phyloP scores from a whole-genome alignment of 148 eudicot genomes.

The Persicaria tinctoria region DNA sequence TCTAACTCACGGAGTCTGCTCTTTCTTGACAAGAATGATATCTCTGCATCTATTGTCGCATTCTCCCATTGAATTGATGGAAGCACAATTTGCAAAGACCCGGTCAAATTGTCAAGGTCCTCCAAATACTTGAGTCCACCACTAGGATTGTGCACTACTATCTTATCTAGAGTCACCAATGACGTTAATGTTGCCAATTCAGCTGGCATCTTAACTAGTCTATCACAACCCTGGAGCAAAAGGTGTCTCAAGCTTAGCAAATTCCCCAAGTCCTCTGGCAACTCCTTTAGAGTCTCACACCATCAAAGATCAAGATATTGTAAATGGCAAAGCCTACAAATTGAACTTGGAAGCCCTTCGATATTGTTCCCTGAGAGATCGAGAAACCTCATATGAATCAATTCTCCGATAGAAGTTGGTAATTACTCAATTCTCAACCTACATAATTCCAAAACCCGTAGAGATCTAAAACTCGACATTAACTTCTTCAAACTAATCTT shows the following conservation, averaged over 20 bases:
- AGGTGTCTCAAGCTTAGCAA: constrained; percentile 16
- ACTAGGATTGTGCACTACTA: background rate
- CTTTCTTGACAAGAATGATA: too few species aligned
- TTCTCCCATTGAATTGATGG: too few species aligned
- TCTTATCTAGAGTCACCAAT: constrained; percentile 2
- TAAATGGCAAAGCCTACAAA: constrained; percentile 5
- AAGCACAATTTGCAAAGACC: background rate
- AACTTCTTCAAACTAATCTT: background rate
- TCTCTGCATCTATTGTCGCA: too few species aligned
- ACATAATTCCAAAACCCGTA: constrained; percentile 19
- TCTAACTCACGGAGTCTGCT: too few species aligned
- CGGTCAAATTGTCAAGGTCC: background rate
- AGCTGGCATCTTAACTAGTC: constrained; percentile 13
- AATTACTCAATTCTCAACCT: background rate
- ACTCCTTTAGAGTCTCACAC: constrained; percentile 10
- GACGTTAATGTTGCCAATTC: constrained; percentile 4
- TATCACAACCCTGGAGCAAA: constrained; percentile 5
- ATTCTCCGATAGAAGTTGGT: constrained; percentile 13
- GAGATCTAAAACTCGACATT: constrained; percentile 8
- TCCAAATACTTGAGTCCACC: background rate
- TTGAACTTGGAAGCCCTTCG: constrained; percentile 14
- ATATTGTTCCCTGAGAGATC: constrained; percentile 16
- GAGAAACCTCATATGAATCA: constrained; percentile 23
- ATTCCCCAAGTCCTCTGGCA: constrained; percentile 8
- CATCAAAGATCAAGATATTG: constrained; percentile 14